Percentiles rank a stretch among this genome's conserved stretches.
These are phyloP conservation scores for Fusarium abutilonis DNA, from an alignment of 2,329 filamentous ascomycete genomes.

Conservation along the genomic window DNA sequence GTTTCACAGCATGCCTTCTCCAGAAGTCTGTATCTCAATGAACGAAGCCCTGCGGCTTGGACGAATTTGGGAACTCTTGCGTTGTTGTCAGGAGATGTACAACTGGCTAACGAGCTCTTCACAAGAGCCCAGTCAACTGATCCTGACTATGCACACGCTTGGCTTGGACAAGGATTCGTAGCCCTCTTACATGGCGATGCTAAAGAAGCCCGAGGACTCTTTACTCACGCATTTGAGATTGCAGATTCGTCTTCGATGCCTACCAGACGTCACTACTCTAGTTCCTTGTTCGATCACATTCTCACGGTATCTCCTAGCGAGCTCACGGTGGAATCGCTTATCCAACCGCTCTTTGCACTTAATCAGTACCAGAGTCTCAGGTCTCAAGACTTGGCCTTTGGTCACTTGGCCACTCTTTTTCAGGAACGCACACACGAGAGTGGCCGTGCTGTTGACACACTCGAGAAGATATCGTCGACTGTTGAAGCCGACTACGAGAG, in stretches of 20 bases:
- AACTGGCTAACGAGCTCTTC: conserved; percentile 91
- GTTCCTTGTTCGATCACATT: conserved; percentile 85
- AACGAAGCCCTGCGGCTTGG: conserved; percentile 86
- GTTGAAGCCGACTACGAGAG: conserved; percentile 87
- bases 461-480: conserved; percentile 72
- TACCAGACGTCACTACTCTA: conserved; percentile 80
- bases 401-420: conserved; percentile 82
- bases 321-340: conserved; percentile 68
- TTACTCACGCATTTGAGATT: conserved; percentile 95
- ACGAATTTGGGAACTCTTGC: conserved; percentile 90
- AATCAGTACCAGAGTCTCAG: conserved; percentile 79
- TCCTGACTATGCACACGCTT: conserved; percentile 91
- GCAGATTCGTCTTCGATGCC: conserved; percentile 78
- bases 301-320: conserved; percentile 62
- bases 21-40: conserved; percentile 90
- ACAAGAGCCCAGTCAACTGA: conserved; percentile 92
- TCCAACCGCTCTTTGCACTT: conserved; percentile 89
- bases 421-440: conserved; percentile 82
- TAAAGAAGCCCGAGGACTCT: conserved; percentile 83
- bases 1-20: conserved; percentile 95
- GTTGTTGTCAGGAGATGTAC: conserved; percentile 81
- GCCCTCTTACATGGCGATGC: conserved; percentile 78
- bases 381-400: conserved; percentile 75
- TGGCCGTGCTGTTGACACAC: conserved; percentile 66
- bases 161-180: conserved; percentile 91